Evolutionary conservation across 1,284 basidiomycete species (phyloP), one percentile per base, ranked within the genome.

Genomic region (Entoloma clypeatum): DNA sequence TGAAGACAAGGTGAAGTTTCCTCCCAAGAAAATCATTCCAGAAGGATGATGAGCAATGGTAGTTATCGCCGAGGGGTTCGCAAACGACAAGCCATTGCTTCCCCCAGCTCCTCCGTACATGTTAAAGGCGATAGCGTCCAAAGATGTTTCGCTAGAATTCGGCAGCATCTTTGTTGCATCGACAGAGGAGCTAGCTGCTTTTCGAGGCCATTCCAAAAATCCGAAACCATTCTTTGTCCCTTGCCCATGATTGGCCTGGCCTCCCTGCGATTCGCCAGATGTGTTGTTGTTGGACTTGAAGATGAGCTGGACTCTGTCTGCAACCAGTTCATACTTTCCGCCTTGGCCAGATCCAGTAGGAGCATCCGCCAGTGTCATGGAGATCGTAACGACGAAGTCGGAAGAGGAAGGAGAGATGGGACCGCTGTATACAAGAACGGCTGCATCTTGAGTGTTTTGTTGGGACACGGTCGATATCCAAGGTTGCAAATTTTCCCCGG

Each of bases 121-220:
- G 52, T 71, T 67, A 37, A 86, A 69, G 2, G 81, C 83, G 36
- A 86, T 61, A 17, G 60, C 54, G 49, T 92, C 87, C 16, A 89
- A 60, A 2, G 72, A 48, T 2, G 91, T 93, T 59, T 88, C 71
- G n/a, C 84, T 79, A 1, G 73, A 62, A 56, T 90, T 92, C 2
- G 82, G 66, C 25, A 93, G 65, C 1, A 68, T 59, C 16, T 72
- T 62, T 3, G 75, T 77, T 5, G 79, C 81, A 55, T 86, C 78
- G 9, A 69, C 59, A n/a, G 55, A 61, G 1, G 61, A 50, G 19
- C 60, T 58, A 16, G 52, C 51, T 3, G 65, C 56, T 34, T 60
- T 64, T 27, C 83, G 60, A 18, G 82, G 80, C 87, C 87, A 91
- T 56, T 91, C 88, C 41, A 88, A 77, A 58, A 90, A 81, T 7